phyloP scores from a whole-genome alignment of 2,329 filamentous ascomycete species.

The Scedosporium minutisporum region DNA sequence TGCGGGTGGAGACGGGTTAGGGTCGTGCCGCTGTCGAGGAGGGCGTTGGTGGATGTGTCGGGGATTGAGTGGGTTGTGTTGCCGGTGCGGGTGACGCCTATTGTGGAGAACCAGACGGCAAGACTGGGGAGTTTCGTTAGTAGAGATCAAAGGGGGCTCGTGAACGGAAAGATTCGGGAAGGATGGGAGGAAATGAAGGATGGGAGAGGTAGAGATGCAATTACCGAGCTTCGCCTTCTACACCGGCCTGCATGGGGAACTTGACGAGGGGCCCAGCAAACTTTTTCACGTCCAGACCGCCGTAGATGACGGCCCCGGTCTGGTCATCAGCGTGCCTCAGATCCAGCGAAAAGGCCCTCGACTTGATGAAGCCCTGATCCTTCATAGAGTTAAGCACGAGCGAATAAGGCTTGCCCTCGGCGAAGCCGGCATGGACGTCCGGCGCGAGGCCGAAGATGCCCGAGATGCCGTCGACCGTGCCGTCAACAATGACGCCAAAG shows the following conservation, averaged over 20 bases:
- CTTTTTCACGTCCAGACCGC: constrained; percentile 42
- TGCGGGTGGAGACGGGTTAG: constrained; percentile 34
- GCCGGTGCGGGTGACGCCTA: constrained; percentile 21
- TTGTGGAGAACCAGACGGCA: constrained; percentile 19
- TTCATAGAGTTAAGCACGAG: constrained; percentile 42
- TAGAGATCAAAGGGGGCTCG: not conserved
- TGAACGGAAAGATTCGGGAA: too few relatives aligned
- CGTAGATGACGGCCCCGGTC: constrained; percentile 42
- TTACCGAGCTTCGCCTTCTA: constrained; percentile 20
- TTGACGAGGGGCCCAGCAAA: constrained; percentile 35
- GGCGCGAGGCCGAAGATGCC: constrained; percentile 43
- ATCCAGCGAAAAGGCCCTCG: constrained; percentile 41
- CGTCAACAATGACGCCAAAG: constrained; percentile 37
- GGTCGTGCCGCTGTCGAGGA: constrained; percentile 45
- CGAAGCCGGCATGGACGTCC: constrained; percentile 28
- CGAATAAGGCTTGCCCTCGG: constrained; percentile 32
- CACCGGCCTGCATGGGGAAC: constrained; percentile 30
- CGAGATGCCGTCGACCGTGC: constrained; percentile 29
- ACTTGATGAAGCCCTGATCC: constrained; percentile 35
- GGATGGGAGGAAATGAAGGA: constrained; percentile 9
- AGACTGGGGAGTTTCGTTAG: constrained; percentile 17
- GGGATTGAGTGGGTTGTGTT: constrained; percentile 16
- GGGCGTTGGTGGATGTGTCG: constrained; percentile 25
- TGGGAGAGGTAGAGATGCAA: not conserved
- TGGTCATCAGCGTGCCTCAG: constrained; percentile 32